Evolutionary conservation across 2,329 filamentous ascomycete species (phyloP), one percentile per base, ranked within the genome.

Genomic region (Botrytis paeoniae): DNA sequence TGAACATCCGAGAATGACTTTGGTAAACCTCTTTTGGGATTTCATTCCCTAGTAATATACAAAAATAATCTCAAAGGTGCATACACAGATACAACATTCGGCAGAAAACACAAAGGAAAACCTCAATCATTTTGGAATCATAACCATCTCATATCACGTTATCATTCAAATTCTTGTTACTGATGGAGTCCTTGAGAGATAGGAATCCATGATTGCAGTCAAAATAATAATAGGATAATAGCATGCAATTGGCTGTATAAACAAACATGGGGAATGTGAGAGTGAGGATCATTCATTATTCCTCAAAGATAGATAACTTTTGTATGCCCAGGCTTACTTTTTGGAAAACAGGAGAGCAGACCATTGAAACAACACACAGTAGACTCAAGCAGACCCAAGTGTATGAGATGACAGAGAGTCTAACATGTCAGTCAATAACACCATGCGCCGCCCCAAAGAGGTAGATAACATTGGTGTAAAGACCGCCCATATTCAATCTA

Each of bases 401-500:
- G 35, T 68, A 48, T 72, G 63, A 60, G 32, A n/a, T 48, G 62
- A 69, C 20, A 68, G 51, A 45, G 61, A 69, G 45, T 71, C 37
- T 54, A 43, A 71, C 69, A 51, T 63, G 45, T 45, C 69, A 43
- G 37, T 66, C 45, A 29, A 54, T 41, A 61, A 61, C 62, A 72
- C 70, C 65, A 60, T 69, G 63, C 65, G 63, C 63, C 65, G 63
- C 63, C 62, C 60, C 35, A 37, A 48, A 48, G 48, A 71, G 32
- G 63, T 59, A 60, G 59, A 48, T n/a, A 48, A 37, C 65, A 35
- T 77, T 75, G 76, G 75, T 76, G 76, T 74, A 77, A 74, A 73
- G 76, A 66, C 78, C 76, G 69, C 75, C 74, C 73, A 75, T 77
- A 78, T 79, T 75, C 76, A 75, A 69, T 79, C 78, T 78, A 78